Evolutionary conservation across 2,329 filamentous ascomycete species (phyloP).

Genomic region (Diaporthe velutina): DNA sequence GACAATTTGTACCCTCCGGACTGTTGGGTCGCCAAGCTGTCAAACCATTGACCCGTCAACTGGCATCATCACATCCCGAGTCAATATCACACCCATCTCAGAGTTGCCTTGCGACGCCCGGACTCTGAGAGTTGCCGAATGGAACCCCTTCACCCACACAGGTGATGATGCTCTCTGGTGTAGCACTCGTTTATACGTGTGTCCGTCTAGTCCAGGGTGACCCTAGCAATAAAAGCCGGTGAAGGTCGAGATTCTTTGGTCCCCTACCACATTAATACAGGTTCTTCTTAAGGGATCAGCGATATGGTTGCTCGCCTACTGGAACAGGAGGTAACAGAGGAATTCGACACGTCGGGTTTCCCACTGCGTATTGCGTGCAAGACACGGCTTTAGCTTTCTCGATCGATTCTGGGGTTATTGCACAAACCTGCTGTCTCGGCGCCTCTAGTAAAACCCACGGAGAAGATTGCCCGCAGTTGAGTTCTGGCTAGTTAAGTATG

Average conservation of each 20-base stretch:
- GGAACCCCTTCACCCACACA: background rate
- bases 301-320: slow-evolving; percentile 5
- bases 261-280: background rate
- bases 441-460: background rate
- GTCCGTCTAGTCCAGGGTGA: background rate
- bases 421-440: slow-evolving; percentile 8
- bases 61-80: slow-evolving; percentile 12
- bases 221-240: background rate
- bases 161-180: background rate
- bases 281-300: too few species aligned
- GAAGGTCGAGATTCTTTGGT: background rate
- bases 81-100: background rate
- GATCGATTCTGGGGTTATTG: slow-evolving; percentile 2
- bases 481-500: too few species aligned
- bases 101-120: background rate
- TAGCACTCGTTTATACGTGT: background rate
- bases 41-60: slow-evolving; percentile 7
- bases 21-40: slow-evolving; percentile 14
- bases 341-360: background rate
- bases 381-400: background rate
- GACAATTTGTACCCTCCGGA: background rate
- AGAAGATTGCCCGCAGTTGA: too few species aligned
- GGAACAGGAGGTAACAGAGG: background rate
- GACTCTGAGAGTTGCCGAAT: background rate
- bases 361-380: background rate